phyloP scores from a whole-genome alignment of 2,329 filamentous ascomycete species.

The Elsinoe fawcettii region DNA sequence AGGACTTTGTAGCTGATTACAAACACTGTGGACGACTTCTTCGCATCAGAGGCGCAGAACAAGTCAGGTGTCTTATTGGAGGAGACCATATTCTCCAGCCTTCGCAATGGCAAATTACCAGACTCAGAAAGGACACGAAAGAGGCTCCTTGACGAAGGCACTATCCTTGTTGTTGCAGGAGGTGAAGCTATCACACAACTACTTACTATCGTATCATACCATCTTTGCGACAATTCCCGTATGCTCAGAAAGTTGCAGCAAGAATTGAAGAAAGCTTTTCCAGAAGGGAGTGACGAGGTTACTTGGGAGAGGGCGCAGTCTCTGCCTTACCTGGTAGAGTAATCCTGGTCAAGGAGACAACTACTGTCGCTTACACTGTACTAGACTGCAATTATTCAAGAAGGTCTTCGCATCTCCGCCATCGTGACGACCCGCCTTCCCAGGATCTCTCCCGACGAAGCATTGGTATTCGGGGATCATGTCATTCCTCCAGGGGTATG shows the following conservation, averaged over 20 bases:
- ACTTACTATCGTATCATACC: constrained; percentile 20
- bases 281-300: constrained; percentile 7
- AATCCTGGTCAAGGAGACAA: constrained; percentile 21
- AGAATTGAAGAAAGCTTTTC: constrained; percentile 16
- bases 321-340: constrained; percentile 20
- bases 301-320: constrained; percentile 18
- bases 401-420: constrained; percentile 39
- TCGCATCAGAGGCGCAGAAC: neutral
- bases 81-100: constrained; percentile 21
- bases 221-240: constrained; percentile 19
- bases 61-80: neutral
- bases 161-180: constrained; percentile 22
- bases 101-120: constrained; percentile 20
- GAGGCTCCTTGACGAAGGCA: constrained; percentile 22
- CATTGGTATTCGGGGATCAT: constrained; percentile 17
- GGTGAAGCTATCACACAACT: constrained; percentile 22
- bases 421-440: constrained; percentile 21
- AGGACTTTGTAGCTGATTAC: constrained; percentile 3
- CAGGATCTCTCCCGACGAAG: constrained; percentile 19
- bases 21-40: constrained; percentile 5
- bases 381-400: constrained; percentile 50
- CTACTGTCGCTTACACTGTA: constrained; percentile 36
- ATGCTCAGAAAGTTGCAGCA: constrained; percentile 19
- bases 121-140: constrained; percentile 20
- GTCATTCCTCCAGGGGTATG: constrained; percentile 19